Evolutionary conservation across 2,329 filamentous ascomycete species (phyloP), one percentile per base, ranked within the genome.

Genomic region (Aspergillus udagawae): DNA sequence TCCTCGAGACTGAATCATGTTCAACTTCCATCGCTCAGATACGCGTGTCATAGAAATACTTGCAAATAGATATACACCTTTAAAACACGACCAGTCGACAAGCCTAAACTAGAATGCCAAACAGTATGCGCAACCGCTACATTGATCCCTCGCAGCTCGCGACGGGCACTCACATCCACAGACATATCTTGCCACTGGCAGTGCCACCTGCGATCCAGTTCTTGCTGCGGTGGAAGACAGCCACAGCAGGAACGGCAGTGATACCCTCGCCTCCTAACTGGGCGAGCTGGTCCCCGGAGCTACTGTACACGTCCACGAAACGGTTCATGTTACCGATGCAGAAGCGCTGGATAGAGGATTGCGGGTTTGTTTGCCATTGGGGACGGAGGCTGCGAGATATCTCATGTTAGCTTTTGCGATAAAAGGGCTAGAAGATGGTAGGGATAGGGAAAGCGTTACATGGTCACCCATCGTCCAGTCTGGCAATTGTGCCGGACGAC

Each of bases 271-370:
- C 91, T 1, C 88, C 91, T 3, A 99, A 77, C 73, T 97, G 93
- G 0, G 90, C 93, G 3, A 97, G 76, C 72, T 97, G 93, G 67
- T 91, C 87, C 0, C 94, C 94, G 51, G 89, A 84, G 0, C 86
- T 82, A 0, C 88, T 89, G 71, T 89, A 99, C 0, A 99, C 83
- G 69, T 99, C 94, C 1, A 97, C 91, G 66, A 97, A 97, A 1
- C 94, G 86, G 70, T 96, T 96, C 94, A 97, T 97, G 65, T 97
- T 99, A 1, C 91, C 94, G 56, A 99, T 93, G 25, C 86, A 90
- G 66, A 99, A 92, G 60, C 93, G 91, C 61, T 96, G 88, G 4
- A 95, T 86, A 7, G 87, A 87, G 57, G 94, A 91, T 35, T 82
- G 77, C 0, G 94, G 93, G 49, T 84, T 82, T 32, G 84, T 80